Conservation (phyloP, 495 filamentous ascomycete species). For the Hypoxylon intermedium region DNA sequence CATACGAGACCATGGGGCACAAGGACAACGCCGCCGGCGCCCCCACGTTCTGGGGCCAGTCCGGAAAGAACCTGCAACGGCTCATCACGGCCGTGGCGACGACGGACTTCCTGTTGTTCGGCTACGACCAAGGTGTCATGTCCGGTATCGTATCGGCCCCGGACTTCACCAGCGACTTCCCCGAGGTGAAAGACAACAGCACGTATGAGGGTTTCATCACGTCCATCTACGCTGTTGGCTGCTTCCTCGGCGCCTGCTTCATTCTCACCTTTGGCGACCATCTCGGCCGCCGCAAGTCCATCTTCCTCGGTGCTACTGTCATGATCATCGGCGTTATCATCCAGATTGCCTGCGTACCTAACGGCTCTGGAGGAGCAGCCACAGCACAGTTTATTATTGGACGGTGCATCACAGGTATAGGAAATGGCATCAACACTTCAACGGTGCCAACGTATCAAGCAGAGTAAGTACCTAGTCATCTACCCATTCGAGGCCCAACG, state of each 20-base stretch:
- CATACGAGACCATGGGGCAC: slow-evolving; percentile 25
- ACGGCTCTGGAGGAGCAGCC: slow-evolving; percentile 34
- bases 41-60: slow-evolving; percentile 36
- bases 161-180: slow-evolving; percentile 48
- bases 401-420: slow-evolving; percentile 74
- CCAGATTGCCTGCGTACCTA: slow-evolving; percentile 63
- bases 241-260: slow-evolving; percentile 69
- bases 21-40: slow-evolving; percentile 30
- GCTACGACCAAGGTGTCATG: slow-evolving; percentile 59
- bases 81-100: slow-evolving; percentile 61
- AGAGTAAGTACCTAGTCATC: slow-evolving; percentile 55
- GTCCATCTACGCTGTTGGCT: slow-evolving; percentile 71
- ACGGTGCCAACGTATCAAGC: slow-evolving; percentile 85
- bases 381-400: slow-evolving; percentile 78
- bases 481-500: too few species aligned
- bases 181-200: slow-evolving; percentile 46
- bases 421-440: slow-evolving; percentile 79
- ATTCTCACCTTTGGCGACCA: slow-evolving; percentile 71
- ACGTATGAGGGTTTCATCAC: slow-evolving; percentile 76
- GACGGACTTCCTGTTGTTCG: slow-evolving; percentile 50
- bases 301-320: slow-evolving; percentile 69
- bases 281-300: slow-evolving; percentile 73
- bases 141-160: slow-evolving; percentile 51
- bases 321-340: slow-evolving; percentile 80
- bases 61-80: slow-evolving; percentile 19